phyloP scores from a whole-genome alignment of 2,329 filamentous ascomycete species.

The Aspergillus amoenus region DNA sequence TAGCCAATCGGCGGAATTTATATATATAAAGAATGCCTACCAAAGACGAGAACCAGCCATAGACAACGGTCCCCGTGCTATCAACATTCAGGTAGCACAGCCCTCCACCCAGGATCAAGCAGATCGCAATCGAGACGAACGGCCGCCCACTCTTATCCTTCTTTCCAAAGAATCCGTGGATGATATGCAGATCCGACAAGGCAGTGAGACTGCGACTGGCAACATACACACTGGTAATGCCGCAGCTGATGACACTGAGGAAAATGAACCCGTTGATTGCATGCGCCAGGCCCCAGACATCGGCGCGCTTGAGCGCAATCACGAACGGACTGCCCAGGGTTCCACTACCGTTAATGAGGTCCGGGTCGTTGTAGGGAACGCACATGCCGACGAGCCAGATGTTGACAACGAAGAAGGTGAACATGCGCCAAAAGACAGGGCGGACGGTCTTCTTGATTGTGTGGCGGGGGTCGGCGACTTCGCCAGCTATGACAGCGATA shows the following conservation, averaged over 20 bases:
- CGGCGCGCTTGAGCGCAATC: conserved; percentile 28
- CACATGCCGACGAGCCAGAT: conserved; percentile 40
- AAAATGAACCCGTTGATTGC: conserved; percentile 37
- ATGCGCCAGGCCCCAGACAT: conserved; percentile 31
- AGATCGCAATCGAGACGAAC: conserved; percentile 29
- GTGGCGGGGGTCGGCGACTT: conserved; percentile 28
- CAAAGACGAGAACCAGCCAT: conserved; percentile 34
- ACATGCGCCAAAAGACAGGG: conserved; percentile 36
- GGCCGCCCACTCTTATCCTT: conserved; percentile 29
- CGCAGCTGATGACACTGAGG: conserved; percentile 35
- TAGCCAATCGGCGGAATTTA: too few relatives aligned
- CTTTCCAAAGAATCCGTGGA: conserved; percentile 22
- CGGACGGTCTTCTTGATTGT: conserved; percentile 32
- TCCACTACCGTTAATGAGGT: conserved; percentile 29
- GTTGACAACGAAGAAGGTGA: conserved; percentile 35
- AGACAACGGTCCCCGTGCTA: conserved; percentile 26
- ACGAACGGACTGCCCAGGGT: conserved; percentile 34
- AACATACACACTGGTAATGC: conserved; percentile 35
- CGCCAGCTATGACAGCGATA: conserved; percentile 35
- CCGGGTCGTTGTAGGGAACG: conserved; percentile 28
- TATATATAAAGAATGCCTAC: conserved; percentile 8
- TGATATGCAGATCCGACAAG: conserved; percentile 27
- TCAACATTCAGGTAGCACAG: conserved; percentile 35
- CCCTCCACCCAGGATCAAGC: conserved; percentile 30
- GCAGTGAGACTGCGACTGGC: conserved; percentile 35